Conservation (phyloP, 75 land plant genomes). For the Pinus albicaulis region DNA sequence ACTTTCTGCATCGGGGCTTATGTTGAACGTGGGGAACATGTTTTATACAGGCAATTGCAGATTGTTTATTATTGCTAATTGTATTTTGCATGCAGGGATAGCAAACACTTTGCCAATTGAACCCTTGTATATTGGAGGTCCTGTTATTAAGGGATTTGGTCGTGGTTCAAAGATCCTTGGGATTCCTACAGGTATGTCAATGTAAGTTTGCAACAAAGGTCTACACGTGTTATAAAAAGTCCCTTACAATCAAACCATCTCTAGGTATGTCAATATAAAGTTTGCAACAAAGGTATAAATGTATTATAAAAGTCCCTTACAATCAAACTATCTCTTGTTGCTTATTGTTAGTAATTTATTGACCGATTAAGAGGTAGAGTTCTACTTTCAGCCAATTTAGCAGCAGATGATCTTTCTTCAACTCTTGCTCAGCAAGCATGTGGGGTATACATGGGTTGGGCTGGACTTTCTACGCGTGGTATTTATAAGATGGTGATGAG, state of each 20-base stretch:
- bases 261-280: slow-evolving; percentile 11
- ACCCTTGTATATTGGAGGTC: slow-evolving; percentile 94
- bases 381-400: slow-evolving; percentile 76
- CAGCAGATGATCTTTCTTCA: slow-evolving; percentile 64
- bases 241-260: not conserved
- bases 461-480: slow-evolving; percentile 74
- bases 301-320: not conserved
- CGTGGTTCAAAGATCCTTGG: slow-evolving; percentile 98
- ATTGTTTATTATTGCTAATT: not conserved
- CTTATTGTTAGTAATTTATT: not conserved
- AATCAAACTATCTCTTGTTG: not conserved
- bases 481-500: slow-evolving; percentile 99
- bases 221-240: not conserved
- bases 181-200: slow-evolving; percentile 86
- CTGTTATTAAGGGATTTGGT: slow-evolving; percentile 93
- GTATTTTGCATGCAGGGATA: slow-evolving; percentile 63
- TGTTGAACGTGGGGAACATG: not conserved
- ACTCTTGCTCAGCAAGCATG: slow-evolving; percentile 76
- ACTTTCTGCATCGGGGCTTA: not conserved
- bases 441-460: slow-evolving; percentile 99
- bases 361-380: not conserved
- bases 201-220: not conserved
- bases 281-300: not conserved
- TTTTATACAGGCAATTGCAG: not conserved
- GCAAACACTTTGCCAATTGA: slow-evolving; percentile 75